Evolutionary conservation across 1,284 basidiomycete genomes (phyloP).

Genomic region (Fereydounia khargensis): DNA sequence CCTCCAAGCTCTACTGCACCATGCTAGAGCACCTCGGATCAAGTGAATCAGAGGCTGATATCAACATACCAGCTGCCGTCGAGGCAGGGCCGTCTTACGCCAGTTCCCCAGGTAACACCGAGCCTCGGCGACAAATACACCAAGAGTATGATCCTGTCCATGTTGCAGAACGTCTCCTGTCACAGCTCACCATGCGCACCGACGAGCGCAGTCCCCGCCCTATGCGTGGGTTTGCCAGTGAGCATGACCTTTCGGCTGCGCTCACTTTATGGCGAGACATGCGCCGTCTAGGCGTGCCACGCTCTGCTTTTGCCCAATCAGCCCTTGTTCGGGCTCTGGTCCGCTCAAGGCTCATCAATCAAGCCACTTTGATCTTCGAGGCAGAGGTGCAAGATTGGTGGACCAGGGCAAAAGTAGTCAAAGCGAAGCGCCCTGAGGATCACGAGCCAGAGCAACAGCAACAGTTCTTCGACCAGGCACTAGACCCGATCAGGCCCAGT

Average conservation of each 20-base stretch:
- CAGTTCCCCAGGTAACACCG: not conserved
- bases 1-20: no score
- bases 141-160: not conserved
- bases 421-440: no score
- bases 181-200: slow-evolving; percentile 12
- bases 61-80: no score
- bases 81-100: no score
- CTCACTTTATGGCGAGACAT: slow-evolving; percentile 9
- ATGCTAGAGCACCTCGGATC: no score
- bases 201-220: slow-evolving; percentile 8
- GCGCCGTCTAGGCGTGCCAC: slow-evolving; percentile 8
- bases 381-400: slow-evolving; percentile 23
- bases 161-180: slow-evolving; percentile 9
- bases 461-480: no score
- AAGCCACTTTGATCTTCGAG: slow-evolving; percentile 12
- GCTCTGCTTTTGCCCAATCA: slow-evolving; percentile 8
- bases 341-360: slow-evolving; percentile 1
- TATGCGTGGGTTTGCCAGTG: slow-evolving; percentile 9
- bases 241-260: slow-evolving; percentile 9
- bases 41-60: no score
- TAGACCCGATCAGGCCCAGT: no score
- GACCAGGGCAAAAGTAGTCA: no score
- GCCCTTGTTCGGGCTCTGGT: slow-evolving; percentile 17
- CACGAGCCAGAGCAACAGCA: no score
- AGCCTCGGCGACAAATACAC: not conserved